Percentiles rank a stretch among this genome's conserved stretches.
These are phyloP conservation scores for Yarrowia phangngaensis DNA, from an alignment of 805 yeast genomes.

Conservation along the genomic window DNA sequence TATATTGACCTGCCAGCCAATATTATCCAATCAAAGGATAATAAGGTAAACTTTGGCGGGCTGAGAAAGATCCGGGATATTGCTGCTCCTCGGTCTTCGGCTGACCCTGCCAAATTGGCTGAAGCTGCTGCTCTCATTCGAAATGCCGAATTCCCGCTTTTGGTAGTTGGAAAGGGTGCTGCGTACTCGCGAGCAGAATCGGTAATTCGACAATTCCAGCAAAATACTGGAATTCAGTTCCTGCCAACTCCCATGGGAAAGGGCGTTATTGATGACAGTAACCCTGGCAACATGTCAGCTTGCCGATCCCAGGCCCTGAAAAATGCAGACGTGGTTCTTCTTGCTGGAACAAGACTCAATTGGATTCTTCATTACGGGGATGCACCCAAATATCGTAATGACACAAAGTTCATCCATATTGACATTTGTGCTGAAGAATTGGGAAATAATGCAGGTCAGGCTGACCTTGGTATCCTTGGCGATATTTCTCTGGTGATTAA, in stretches of 20 bases:
- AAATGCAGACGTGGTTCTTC: constrained; percentile 54
- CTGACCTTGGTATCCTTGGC: constrained; percentile 51
- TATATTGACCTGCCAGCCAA: constrained; percentile 67
- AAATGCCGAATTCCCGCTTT: constrained; percentile 47
- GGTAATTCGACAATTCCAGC: constrained; percentile 44
- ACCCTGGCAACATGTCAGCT: constrained; percentile 38
- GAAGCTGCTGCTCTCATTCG: constrained; percentile 41
- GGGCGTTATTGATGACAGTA: constrained; percentile 57
- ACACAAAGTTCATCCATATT: constrained; percentile 54
- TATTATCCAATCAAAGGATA: constrained; percentile 44
- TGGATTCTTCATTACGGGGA: constrained; percentile 72
- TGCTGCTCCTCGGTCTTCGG: constrained; percentile 41
- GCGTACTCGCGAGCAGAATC: constrained; percentile 47
- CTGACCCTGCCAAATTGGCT: constrained; percentile 40
- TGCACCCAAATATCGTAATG: constrained; percentile 48
- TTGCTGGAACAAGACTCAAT: constrained; percentile 64
- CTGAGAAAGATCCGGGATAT: constrained; percentile 6
- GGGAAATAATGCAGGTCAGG: constrained; percentile 45
- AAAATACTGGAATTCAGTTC: constrained; percentile 49
- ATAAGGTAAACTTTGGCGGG: constrained; percentile 26
- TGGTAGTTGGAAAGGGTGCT: constrained; percentile 66
- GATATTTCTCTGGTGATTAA: constrained; percentile 47
- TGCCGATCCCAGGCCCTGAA: constrained; percentile 60
- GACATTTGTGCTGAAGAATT: constrained; percentile 54
- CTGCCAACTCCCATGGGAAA: constrained; percentile 79